These are phyloP conservation scores for Backusella parvicylindrica DNA, from an alignment of 192 early-diverging fungal species.

Conservation along the genomic window DNA sequence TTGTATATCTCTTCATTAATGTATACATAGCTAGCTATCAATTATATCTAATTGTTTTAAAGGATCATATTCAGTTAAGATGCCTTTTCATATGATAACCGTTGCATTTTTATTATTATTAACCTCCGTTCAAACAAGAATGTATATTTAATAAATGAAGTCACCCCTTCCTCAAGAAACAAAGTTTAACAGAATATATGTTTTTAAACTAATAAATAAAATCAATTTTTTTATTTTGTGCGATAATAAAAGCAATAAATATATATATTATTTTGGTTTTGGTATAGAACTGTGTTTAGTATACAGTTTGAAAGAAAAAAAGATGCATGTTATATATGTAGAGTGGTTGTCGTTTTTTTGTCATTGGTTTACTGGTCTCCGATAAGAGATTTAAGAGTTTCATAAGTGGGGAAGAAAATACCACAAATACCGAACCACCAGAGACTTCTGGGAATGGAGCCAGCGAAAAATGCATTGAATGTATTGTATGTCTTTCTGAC, in stretches of 20 bases:
- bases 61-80: too few species aligned
- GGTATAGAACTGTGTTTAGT: not conserved
- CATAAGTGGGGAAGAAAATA: conserved; percentile 76
- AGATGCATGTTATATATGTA: not conserved
- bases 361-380: not conserved
- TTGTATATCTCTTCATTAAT: too few species aligned
- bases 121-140: not conserved
- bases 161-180: not conserved
- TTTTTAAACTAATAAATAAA: not conserved
- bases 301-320: not conserved
- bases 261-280: too few species aligned
- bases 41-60: too few species aligned
- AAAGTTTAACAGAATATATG: not conserved
- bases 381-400: conserved; percentile 48
- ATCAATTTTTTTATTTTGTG: not conserved
- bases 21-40: too few species aligned
- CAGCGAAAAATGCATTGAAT: conserved; percentile 57
- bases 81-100: too few species aligned
- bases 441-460: conserved; percentile 54
- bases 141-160: too few species aligned
- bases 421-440: conserved; percentile 82
- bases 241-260: not conserved
- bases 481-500: conserved; percentile 20
- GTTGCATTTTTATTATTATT: too few species aligned
- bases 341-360: not conserved